Evolutionary conservation across 192 early-diverging fungal species (phyloP), one percentile per base, ranked within the genome.

Genomic region (Coemansia sp.): DNA sequence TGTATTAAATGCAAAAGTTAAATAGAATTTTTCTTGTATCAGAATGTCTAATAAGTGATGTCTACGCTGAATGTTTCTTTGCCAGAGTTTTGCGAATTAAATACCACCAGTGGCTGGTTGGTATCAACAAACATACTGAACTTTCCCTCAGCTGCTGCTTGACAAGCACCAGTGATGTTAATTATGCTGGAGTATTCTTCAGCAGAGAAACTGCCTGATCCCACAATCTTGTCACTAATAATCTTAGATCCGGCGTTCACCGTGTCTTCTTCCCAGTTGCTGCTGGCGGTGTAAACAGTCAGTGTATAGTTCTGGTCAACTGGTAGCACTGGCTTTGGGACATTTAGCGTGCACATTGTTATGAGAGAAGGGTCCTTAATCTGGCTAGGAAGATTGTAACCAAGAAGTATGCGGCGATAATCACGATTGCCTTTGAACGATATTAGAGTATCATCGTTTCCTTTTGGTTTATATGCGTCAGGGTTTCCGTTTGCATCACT

Each of bases 71-170:
- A 78, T 0, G 19, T 55, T 5, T 71, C 42, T n/a, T 57, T 55
- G 25, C 24, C 56, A 3, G 71, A 67, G 42, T 71, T 52, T 14
- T 46, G 24, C 22, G 77, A 70, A 39, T 68, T 23, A 31, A 80
- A 80, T 14, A 42, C 24, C 2, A 74, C 71, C 2, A 39, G 6
- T 10, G 68, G 65, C 3, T 56, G 53, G 42, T 31, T 80, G 23
- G 66, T 54, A 19, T 80, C 72, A n/a, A 80, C 23, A 23, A 75
- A 54, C 51, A 80, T 10, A 54, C 72, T 72, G 59, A 80, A 68
- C 23, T 52, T 54, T 23, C 72, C 61, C 33, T 60, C 63, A 17
- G 57, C 22, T 1, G 72, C 78, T 0, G 42, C 69, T 36, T 27
- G 57, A 56, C 78, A 80, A 0, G 78, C 78, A 0, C 31, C 33